Percentiles rank a stretch among this genome's conserved stretches.
Evolutionary conservation across 345 rosid genomes (phyloP).

Genomic region (Abelmoschus esculentus): DNA sequence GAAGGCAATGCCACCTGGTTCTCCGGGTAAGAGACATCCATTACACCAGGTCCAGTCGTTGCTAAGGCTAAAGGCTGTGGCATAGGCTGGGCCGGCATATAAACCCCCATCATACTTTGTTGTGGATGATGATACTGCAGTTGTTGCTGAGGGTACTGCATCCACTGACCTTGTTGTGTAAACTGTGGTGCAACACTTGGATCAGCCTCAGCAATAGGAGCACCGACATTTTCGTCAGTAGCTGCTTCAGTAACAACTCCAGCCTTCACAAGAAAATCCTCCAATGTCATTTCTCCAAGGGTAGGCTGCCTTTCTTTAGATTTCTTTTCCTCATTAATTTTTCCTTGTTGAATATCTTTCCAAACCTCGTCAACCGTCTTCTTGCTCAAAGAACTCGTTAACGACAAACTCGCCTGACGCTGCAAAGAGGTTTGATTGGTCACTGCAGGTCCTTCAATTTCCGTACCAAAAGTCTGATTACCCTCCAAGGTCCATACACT

Average conservation of each 20-base stretch:
- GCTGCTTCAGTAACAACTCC: conserved; percentile 71
- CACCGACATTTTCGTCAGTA: conserved; percentile 28
- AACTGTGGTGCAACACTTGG: conserved; percentile 43
- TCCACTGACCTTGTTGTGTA: conserved; percentile 69
- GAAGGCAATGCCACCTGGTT: conserved; percentile 58
- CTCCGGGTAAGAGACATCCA: conserved; percentile 69
- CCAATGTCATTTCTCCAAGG: conserved; percentile 92
- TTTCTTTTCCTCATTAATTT: conserved; percentile 46
- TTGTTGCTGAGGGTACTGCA: conserved; percentile 72
- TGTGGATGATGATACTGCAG: conserved; percentile 60
- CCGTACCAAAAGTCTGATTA: conserved; percentile 42
- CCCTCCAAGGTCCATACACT: conserved; percentile 81
- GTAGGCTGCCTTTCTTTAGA: conserved; percentile 67
- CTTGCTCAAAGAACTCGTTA: conserved; percentile 62
- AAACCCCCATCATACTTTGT: conserved; percentile 57
- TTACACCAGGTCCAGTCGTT: conserved; percentile 27
- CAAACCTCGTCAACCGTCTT: conserved; percentile 96
- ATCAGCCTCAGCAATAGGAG: conserved; percentile 32
- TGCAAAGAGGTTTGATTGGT: conserved; percentile 43
- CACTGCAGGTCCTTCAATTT: conserved; percentile 32
- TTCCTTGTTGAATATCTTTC: conserved; percentile 86
- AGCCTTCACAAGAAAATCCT: conserved; percentile 90
- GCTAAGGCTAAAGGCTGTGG: conserved; percentile 50
- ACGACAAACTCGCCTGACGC: conserved; percentile 61
- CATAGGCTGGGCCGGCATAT: conserved; percentile 49